phyloP scores from a whole-genome alignment of 257 asterid genomes.

The Agastache rugosa region DNA sequence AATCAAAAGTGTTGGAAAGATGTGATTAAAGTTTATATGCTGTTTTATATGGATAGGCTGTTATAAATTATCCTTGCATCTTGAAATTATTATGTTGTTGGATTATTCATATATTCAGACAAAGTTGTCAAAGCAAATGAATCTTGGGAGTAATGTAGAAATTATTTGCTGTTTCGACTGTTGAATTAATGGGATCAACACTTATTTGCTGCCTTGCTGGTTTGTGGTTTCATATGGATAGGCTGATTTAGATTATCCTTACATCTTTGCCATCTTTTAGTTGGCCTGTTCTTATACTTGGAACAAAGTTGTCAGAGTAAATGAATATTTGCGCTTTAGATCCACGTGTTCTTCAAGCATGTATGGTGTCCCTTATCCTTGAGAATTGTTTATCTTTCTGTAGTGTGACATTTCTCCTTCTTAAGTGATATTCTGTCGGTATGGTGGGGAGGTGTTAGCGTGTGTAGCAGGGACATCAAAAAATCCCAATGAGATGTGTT shows the following conservation, averaged over 20 bases:
- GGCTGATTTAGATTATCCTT: background rate
- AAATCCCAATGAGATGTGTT: background rate
- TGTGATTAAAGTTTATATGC: background rate
- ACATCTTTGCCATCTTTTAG: background rate
- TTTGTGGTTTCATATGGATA: background rate
- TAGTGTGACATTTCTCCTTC: background rate
- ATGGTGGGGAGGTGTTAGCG: no score
- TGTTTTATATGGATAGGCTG: conserved; percentile 1
- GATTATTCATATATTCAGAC: background rate
- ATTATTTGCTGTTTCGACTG: background rate
- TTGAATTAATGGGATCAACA: background rate
- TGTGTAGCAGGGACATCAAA: no score
- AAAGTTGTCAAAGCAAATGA: background rate
- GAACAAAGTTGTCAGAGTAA: background rate
- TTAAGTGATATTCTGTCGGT: background rate
- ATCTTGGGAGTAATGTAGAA: conserved; percentile 1
- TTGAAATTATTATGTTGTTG: background rate
- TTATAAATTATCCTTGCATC: background rate
- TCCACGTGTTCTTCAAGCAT: background rate
- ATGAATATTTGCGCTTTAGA: background rate
- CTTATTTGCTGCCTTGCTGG: background rate
- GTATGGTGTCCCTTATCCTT: background rate
- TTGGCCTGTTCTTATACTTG: background rate
- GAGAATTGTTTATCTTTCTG: background rate
- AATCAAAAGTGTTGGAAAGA: background rate